phyloP scores from a whole-genome alignment of 805 yeast genomes.

The Wickerhamomyces mucosus region DNA sequence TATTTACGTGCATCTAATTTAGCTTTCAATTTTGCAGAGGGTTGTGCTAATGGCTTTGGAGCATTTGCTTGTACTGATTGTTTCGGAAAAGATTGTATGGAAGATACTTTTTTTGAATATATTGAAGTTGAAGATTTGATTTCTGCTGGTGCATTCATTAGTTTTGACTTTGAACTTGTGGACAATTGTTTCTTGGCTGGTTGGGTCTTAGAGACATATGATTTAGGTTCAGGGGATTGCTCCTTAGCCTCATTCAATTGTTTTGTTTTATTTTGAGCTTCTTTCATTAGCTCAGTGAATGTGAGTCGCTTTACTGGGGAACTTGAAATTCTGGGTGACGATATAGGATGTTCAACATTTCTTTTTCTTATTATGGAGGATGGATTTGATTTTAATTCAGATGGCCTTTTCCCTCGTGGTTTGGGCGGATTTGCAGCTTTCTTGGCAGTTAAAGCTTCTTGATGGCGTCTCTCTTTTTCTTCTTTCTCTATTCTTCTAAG shows the following conservation, averaged over 20 bases:
- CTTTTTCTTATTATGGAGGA: conserved; percentile 1
- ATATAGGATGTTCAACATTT: conserved; percentile 1
- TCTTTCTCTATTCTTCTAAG: conserved; percentile 46
- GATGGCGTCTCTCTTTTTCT: conserved; percentile 13
- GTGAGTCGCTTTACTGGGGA: conserved; percentile 34
- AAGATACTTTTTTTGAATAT: background rate
- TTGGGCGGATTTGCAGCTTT: conserved; percentile 18
- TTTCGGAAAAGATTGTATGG: background rate
- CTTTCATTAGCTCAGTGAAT: conserved; percentile 48
- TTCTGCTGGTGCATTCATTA: background rate
- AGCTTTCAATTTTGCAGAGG: conserved; percentile 43
- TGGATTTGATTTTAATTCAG: background rate
- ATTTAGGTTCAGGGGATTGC: conserved; percentile 7
- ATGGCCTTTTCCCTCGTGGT: conserved; percentile 1
- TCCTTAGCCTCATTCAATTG: conserved; percentile 9
- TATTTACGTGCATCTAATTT: conserved; percentile 28
- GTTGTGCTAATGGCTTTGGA: conserved; percentile 37
- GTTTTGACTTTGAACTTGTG: conserved; percentile 6
- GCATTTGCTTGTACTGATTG: conserved; percentile 1
- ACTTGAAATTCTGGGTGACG: conserved; percentile 1
- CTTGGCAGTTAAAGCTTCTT: conserved; percentile 8
- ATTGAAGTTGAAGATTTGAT: background rate
- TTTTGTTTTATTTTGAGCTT: conserved; percentile 34
- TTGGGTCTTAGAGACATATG: conserved; percentile 6
- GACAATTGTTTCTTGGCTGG: too few species aligned